Percentiles rank a stretch among this genome's conserved stretches.
phyloP scores from a whole-genome alignment of 2,329 filamentous ascomycete species.

The Neophaeococcomyces aloes region DNA sequence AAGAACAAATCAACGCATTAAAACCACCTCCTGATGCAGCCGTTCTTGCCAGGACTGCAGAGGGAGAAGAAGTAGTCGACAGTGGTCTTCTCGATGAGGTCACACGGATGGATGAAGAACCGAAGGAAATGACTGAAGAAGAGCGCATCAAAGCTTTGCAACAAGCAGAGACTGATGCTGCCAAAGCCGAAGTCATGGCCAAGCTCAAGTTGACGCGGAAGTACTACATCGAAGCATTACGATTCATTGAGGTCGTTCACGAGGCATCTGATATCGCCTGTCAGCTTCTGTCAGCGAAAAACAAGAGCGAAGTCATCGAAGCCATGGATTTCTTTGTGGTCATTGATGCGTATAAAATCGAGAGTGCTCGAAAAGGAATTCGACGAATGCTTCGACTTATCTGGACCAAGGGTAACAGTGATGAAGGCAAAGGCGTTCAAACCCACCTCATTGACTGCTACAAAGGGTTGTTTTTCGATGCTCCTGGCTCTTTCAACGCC shows the following conservation, averaged over 20 bases:
- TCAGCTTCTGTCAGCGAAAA: constrained; percentile 82
- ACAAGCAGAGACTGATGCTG: constrained; percentile 76
- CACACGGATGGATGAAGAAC: constrained; percentile 61
- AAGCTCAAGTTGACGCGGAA: constrained; percentile 78
- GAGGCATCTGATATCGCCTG: constrained; percentile 69
- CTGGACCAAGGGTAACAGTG: constrained; percentile 98
- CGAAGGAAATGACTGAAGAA: constrained; percentile 69
- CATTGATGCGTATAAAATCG: constrained; percentile 89
- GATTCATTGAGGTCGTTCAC: constrained; percentile 86
- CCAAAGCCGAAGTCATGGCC: constrained; percentile 76
- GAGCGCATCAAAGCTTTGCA: constrained; percentile 61
- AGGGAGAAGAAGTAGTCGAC: constrained; percentile 60
- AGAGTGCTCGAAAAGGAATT: constrained; percentile 85
- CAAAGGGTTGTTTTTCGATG: constrained; percentile 89
- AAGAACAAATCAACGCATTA: constrained; percentile 68
- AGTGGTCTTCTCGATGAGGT: constrained; percentile 74
- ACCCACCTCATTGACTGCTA: constrained; percentile 95
- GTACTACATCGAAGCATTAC: constrained; percentile 86
- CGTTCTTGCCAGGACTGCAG: constrained; percentile 57
- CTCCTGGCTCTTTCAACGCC: constrained; percentile 72
- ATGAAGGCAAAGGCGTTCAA: constrained; percentile 97
- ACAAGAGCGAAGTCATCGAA: constrained; percentile 97
- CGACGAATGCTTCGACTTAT: constrained; percentile 92
- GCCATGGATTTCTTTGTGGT: constrained; percentile 98
- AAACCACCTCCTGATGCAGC: constrained; percentile 66